Evolutionary conservation across 768 basidiomycete genomes (phyloP), one percentile per base, ranked within the genome.

Genomic region (Mycena alexandri): DNA sequence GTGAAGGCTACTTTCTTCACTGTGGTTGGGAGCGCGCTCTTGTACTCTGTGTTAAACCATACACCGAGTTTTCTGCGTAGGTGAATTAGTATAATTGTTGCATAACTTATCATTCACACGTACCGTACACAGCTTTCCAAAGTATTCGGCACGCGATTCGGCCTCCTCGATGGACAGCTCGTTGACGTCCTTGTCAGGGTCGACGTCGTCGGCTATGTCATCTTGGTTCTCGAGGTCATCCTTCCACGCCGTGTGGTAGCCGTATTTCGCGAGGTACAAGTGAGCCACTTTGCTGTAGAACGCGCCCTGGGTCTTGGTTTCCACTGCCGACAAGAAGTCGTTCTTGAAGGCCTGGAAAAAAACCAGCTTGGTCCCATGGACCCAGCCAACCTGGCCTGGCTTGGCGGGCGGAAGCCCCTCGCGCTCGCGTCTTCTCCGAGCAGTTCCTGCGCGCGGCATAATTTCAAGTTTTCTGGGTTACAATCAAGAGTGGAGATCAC

Each of bases 241-340:
- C 13, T 57, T 24, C 54, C 54, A 51, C 0, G 47, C 9, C 4
- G 48, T 56, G 12, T 56, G 6, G 24, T 51, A 64, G 0, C 54
- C 63, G 55, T 57, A 64, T 22, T 51, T 58, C 9, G 13, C 34
- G 14, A 65, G 11, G 19, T 65, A 65, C n/a, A 22, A 25, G 2
- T 52, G 47, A 0, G 17, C 46, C 13, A 52, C 25, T 21, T 24
- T 8, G 14, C n/a, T 24, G n/a, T 65, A 58, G 16, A 65, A 64
- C 0, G 2, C 14, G 10, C 54, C 47, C n/a, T 11, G 7, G 0
- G n/a, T n/a, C n/a, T 47, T 33, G 0, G 16, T 7, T 19, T 47
- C 46, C 1, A 22, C 34, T 12, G 54, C 63, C 1, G 62, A 25
- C n/a, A 47, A 17, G n/a, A 24, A 56, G 9, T 47, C 54, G 3